A percentile compares a stretch with the other conserved stretches of the same genome.
These are phyloP conservation scores for Pseudoscleropodium purum DNA, from an alignment of 225 moss, liverwort and hornwort genomes.

Conservation along the genomic window DNA sequence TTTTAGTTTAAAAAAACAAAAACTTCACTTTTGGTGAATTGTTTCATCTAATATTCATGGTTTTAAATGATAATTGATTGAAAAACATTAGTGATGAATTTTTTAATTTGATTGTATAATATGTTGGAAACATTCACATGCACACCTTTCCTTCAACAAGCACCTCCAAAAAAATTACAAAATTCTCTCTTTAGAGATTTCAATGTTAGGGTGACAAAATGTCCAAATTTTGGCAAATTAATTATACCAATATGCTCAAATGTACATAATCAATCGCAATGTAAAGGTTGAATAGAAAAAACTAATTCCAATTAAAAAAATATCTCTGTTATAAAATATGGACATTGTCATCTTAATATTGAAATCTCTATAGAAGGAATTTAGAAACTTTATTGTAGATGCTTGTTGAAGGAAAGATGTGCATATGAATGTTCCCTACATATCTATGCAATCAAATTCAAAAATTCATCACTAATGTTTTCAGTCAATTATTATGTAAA, in stretches of 20 bases:
- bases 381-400: background rate
- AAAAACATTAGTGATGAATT: background rate
- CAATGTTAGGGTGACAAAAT: background rate
- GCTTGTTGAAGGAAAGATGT: background rate
- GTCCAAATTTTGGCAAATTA: background rate
- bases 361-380: rapidly evolving
- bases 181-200: background rate
- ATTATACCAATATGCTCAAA: background rate
- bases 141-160: background rate
- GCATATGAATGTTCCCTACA: background rate
- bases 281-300: background rate
- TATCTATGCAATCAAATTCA: background rate
- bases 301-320: background rate
- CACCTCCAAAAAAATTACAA: background rate
- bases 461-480: background rate
- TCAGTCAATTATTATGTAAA: background rate
- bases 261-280: background rate
- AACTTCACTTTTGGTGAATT: background rate
- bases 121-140: background rate
- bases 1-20: background rate
- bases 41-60: background rate
- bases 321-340: background rate
- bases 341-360: background rate
- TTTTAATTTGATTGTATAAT: background rate
- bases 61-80: background rate